A percentile compares a stretch with the other conserved stretches of the same genome.
phyloP scores from a whole-genome alignment of 2,329 filamentous ascomycete genomes.

The Bipolaris bicolor region DNA sequence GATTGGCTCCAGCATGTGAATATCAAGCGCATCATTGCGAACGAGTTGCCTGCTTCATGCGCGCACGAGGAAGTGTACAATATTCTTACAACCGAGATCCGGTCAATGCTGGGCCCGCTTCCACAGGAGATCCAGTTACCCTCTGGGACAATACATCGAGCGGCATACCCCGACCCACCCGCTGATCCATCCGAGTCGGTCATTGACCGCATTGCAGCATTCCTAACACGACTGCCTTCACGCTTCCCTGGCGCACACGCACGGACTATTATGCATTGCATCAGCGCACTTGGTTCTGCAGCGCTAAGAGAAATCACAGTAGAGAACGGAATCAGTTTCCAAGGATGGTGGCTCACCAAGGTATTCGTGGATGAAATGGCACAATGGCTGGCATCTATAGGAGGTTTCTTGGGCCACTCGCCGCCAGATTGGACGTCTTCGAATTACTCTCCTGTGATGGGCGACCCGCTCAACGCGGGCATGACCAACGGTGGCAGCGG shows the following conservation, averaged over 20 bases:
- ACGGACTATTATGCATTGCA: conserved; percentile 75
- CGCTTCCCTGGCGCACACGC: conserved; percentile 77
- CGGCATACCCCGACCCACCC: conserved; percentile 30
- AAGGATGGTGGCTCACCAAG: conserved; percentile 95
- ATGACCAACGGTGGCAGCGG: conserved; percentile 45
- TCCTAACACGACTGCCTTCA: conserved; percentile 70
- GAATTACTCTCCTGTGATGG: conserved; percentile 39
- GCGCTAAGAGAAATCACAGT: conserved; percentile 83
- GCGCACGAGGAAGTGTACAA: conserved; percentile 63
- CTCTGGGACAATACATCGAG: conserved; percentile 57
- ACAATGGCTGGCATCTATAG: conserved; percentile 85
- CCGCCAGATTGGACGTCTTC: conserved; percentile 39
- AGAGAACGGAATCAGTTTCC: conserved; percentile 77
- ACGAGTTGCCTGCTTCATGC: conserved; percentile 59
- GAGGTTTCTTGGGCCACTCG: conserved; percentile 76
- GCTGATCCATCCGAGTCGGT: conserved; percentile 57
- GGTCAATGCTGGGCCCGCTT: conserved; percentile 71
- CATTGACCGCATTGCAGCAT: conserved; percentile 78
- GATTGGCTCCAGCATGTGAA: conserved; percentile 77
- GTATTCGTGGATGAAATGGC: conserved; percentile 96
- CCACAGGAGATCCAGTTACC: conserved; percentile 69
- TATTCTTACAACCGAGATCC: conserved; percentile 66
- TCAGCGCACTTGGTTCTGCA: conserved; percentile 76
- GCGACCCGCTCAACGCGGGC: conserved; percentile 37
- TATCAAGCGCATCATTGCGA: conserved; percentile 62